Conservation (phyloP, 2,329 filamentous ascomycete species). For the Botryotinia narcissicola region DNA sequence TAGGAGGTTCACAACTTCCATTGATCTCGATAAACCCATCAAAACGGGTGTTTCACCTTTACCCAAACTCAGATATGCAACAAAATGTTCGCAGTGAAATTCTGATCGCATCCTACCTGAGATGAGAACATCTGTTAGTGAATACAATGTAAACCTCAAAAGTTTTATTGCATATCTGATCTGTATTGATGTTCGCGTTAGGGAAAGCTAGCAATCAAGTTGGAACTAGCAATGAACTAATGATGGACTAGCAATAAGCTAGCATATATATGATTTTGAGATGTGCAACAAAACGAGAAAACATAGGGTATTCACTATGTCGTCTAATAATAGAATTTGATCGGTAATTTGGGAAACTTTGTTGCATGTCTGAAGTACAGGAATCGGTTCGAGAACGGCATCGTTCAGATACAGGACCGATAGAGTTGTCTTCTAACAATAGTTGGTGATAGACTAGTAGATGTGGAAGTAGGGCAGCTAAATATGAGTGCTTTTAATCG, state of each 20-base stretch:
- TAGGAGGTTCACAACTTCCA: background rate
- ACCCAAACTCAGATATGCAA: background rate
- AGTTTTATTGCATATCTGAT: background rate
- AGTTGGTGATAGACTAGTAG: background rate
- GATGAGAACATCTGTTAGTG: background rate
- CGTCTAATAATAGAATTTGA: background rate
- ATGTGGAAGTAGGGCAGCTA: background rate
- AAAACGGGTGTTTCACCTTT: background rate
- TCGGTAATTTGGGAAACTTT: background rate
- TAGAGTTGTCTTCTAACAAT: background rate
- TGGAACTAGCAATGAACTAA: background rate
- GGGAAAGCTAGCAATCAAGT: background rate
- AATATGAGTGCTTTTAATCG: background rate
- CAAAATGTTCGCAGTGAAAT: background rate
- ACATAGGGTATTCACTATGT: background rate
- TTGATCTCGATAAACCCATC: background rate
- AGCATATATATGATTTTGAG: background rate
- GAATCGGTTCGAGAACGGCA: background rate
- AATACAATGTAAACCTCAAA: background rate
- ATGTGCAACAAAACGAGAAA: background rate
- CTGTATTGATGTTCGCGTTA: background rate
- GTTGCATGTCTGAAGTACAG: background rate
- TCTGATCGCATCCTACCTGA: background rate
- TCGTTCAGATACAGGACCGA: background rate
- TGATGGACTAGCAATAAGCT: background rate